phyloP scores from a whole-genome alignment of 306 rosid species.

The Prunus fruticosa region DNA sequence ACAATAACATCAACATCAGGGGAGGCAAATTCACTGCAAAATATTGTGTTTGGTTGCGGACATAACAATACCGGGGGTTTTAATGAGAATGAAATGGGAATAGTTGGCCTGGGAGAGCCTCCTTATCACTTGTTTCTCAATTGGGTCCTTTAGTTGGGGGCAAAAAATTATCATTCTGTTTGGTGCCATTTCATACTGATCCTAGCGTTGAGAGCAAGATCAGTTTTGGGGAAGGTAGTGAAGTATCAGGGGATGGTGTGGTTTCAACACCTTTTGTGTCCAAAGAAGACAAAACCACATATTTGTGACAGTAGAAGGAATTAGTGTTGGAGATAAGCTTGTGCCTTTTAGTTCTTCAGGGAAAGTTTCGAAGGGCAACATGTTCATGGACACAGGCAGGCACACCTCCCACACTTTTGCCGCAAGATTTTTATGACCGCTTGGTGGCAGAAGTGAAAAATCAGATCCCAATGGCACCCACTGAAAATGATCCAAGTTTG shows the following conservation, averaged over 20 bases:
- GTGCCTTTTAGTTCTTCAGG: constrained; percentile 33
- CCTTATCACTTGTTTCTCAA: constrained; percentile 56
- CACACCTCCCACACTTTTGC: constrained; percentile 50
- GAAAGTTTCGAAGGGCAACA: constrained; percentile 33
- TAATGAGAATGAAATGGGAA: constrained; percentile 61
- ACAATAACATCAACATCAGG: constrained; percentile 30
- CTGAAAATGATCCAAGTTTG: constrained; percentile 35
- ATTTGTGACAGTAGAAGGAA: constrained; percentile 53
- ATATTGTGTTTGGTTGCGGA: constrained; percentile 56
- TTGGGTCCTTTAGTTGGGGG: constrained; percentile 38
- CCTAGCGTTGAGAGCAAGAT: constrained; percentile 38
- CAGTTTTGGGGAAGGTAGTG: constrained; percentile 52
- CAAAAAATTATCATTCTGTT: constrained; percentile 50
- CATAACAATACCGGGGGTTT: constrained; percentile 45
- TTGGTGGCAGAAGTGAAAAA: constrained; percentile 39
- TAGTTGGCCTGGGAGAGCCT: constrained; percentile 53
- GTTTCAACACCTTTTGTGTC: constrained; percentile 48
- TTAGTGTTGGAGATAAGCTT: constrained; percentile 49
- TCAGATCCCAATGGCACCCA: constrained; percentile 35
- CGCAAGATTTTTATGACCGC: constrained; percentile 43
- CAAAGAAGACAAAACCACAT: constrained; percentile 39
- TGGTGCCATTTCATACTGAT: constrained; percentile 53
- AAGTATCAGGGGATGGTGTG: constrained; percentile 51
- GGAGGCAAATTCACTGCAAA: constrained; percentile 8
- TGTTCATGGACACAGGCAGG: constrained; percentile 66